These are phyloP conservation scores for Pseudocercospora vitis DNA, from an alignment of 2,329 filamentous ascomycete species.

Conservation along the genomic window DNA sequence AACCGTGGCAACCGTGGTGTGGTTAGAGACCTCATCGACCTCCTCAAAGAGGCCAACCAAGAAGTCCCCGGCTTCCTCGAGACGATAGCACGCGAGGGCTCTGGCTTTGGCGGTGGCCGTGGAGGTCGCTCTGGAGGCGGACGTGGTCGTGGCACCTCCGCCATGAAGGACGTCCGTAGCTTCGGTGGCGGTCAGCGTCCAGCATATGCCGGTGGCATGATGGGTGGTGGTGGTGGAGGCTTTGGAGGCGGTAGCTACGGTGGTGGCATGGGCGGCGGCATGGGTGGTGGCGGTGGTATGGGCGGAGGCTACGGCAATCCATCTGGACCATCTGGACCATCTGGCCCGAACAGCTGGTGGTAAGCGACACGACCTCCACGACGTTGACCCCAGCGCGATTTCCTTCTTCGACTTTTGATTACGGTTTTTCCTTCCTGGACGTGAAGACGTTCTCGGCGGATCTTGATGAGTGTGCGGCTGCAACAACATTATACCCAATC, in stretches of 20 bases:
- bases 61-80: slow-evolving; percentile 93
- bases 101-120: slow-evolving; percentile 71
- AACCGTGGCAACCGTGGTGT: slow-evolving; percentile 99
- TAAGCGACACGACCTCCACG: slow-evolving; percentile 19
- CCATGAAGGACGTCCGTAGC: slow-evolving; percentile 83
- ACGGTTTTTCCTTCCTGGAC: slow-evolving; percentile 18
- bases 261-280: slow-evolving; percentile 48
- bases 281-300: slow-evolving; percentile 28
- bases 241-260: slow-evolving; percentile 42
- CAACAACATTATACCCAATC: slow-evolving; percentile 29
- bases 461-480: slow-evolving; percentile 27
- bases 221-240: slow-evolving; percentile 54
- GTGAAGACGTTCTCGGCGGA: slow-evolving; percentile 23
- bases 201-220: slow-evolving; percentile 65
- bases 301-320: slow-evolving; percentile 33
- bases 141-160: slow-evolving; percentile 66
- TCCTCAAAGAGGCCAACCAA: slow-evolving; percentile 98
- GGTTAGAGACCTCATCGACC: slow-evolving; percentile 92
- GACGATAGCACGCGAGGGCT: slow-evolving; percentile 93
- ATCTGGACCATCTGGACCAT: slow-evolving; percentile 26
- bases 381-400: slow-evolving; percentile 14
- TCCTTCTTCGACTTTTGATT: slow-evolving; percentile 19
- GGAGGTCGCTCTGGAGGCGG: slow-evolving; percentile 63
- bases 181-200: slow-evolving; percentile 46
- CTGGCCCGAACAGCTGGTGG: slow-evolving; percentile 31